Percentiles rank a stretch among this genome's conserved stretches.
Evolutionary conservation across 148 eudicot genomes (phyloP).

Genomic region (Amaranthus hypochondriacus): DNA sequence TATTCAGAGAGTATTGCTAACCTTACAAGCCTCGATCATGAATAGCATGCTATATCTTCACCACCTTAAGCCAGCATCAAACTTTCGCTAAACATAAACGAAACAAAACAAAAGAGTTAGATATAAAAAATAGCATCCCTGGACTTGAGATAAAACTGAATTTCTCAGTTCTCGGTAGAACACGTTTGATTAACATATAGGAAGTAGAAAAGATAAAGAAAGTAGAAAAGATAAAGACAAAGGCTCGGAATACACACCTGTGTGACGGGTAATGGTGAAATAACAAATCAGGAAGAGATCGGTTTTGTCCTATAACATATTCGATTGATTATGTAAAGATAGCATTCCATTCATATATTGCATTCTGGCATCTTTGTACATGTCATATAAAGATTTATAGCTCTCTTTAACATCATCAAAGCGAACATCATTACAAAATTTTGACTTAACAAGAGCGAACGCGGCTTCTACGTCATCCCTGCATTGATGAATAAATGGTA

Average conservation of each 20-base stretch:
- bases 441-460: constrained; percentile 43
- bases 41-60: background rate
- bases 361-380: constrained; percentile 50
- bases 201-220: background rate
- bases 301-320: background rate
- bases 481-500: constrained; percentile 31
- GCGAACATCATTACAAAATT: constrained; percentile 50
- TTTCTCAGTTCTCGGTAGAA: no score
- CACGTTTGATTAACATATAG: background rate
- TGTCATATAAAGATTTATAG: constrained; percentile 41
- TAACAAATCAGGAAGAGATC: background rate
- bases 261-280: background rate
- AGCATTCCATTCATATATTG: constrained; percentile 69
- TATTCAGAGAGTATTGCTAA: background rate
- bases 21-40: background rate
- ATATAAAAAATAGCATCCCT: background rate
- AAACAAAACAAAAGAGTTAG: background rate
- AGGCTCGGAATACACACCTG: background rate
- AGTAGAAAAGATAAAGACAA: background rate
- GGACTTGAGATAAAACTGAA: background rate
- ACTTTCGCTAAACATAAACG: background rate
- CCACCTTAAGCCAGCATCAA: background rate
- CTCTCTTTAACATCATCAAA: constrained; percentile 45
- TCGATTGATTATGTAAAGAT: constrained; percentile 41
- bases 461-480: constrained; percentile 37